Evolutionary conservation across 768 basidiomycete species (phyloP).

Genomic region (Lactarius pseudohatsudake): DNA sequence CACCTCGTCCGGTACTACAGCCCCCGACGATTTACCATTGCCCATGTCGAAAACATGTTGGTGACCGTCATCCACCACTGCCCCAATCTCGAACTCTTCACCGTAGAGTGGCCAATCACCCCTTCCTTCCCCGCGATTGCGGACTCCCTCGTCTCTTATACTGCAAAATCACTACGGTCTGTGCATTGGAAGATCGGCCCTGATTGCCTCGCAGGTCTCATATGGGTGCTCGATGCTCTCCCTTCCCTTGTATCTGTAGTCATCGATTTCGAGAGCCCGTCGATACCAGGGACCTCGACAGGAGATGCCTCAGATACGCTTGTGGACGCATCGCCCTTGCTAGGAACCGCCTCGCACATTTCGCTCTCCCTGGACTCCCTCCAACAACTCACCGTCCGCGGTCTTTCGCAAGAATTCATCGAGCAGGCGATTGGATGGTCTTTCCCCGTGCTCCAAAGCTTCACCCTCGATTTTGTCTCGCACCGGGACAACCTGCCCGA

Average conservation of each 20-base stretch:
- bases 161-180: constrained; percentile 54
- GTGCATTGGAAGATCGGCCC: constrained; percentile 60
- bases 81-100: constrained; percentile 72
- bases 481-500: constrained; percentile 56
- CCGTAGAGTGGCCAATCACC: constrained; percentile 64
- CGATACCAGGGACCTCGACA: not conserved
- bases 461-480: constrained; percentile 55
- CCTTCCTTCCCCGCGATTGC: constrained; percentile 61
- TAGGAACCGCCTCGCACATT: constrained; percentile 63
- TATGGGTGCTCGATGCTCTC: constrained; percentile 68
- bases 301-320: not conserved
- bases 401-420: constrained; percentile 61
- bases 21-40: constrained; percentile 43
- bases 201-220: constrained; percentile 59
- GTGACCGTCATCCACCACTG: constrained; percentile 60
- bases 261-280: constrained; percentile 46
- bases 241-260: constrained; percentile 55
- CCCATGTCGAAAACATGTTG: constrained; percentile 54
- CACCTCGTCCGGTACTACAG: constrained; percentile 58
- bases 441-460: constrained; percentile 56
- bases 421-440: constrained; percentile 70
- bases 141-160: constrained; percentile 56
- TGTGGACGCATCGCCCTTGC: constrained; percentile 45
- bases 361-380: constrained; percentile 54
- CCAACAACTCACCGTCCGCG: constrained; percentile 61